Evolutionary conservation across 192 early-diverging fungal species (phyloP), one percentile per base, ranked within the genome.

Genomic region (Fimicolochytrium jonesii): DNA sequence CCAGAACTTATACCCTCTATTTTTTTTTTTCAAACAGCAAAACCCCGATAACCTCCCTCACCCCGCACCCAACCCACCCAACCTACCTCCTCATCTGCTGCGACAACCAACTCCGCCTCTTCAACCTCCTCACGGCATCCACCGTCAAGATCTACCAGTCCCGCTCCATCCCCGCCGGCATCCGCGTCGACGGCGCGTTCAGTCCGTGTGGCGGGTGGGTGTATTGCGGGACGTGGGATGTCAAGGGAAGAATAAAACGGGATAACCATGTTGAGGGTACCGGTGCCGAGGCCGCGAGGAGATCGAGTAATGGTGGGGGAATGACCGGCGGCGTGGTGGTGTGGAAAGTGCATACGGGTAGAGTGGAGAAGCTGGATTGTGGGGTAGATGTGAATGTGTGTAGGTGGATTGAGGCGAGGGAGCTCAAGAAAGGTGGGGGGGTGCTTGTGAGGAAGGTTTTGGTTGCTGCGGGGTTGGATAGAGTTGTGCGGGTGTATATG

Each of bases 201-300:
- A 74, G 70, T 54, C 81, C 81, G 2, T 69, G 71, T 34, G 81
- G 81, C 17, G 76, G 53, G 13, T 84, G 69, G 75, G 71, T 84
- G 4, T 84, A 80, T 51, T 64, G 69, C 58, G 71, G 71, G 23
- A 58, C 67, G 26, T 66, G 70, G 34, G 78, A 80, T 22, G 44
- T 54, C 7, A 46, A n/a, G 18, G 56, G 34, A 10, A 29, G 41
- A 36, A 33, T 55, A 3, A 55, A 55, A 66, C 13, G 13, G 0
- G 61, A 67, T 57, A 20, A 20, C 6, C 7, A 32, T 53, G 51
- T n/a, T n/a, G n/a, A n/a, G n/a, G n/a, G n/a, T n/a, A n/a, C n/a
- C n/a, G n/a, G n/a, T n/a, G 44, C 13, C 13, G 30, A 11, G 59
- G 0, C 23, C 3, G 22, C 6, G 22, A 66, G 7, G 20, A 31